phyloP scores from a whole-genome alignment of 305 asterid genomes.

The Fraxinus greggii region DNA sequence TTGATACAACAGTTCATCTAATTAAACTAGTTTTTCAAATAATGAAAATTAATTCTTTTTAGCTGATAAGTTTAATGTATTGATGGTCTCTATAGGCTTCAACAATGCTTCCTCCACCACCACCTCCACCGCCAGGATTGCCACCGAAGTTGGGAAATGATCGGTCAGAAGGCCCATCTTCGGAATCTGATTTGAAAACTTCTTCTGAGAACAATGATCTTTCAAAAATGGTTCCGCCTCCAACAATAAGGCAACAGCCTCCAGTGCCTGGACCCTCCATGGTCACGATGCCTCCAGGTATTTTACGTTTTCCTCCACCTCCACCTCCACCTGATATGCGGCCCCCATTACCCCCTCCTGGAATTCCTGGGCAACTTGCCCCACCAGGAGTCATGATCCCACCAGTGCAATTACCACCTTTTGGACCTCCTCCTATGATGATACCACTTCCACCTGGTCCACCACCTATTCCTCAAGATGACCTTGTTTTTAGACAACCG shows the following conservation, averaged over 20 bases:
- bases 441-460: constrained; percentile 99
- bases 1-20: neutral
- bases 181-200: constrained; percentile 56
- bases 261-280: constrained; percentile 54
- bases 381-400: constrained; percentile 81
- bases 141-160: constrained; percentile 36
- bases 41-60: neutral
- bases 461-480: constrained; percentile 74
- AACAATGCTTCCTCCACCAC: constrained; percentile 63
- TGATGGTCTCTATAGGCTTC: constrained; percentile 44
- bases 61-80: constrained; percentile 23
- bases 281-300: constrained; percentile 66
- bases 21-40: neutral
- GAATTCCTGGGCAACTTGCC: constrained; percentile 63
- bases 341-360: constrained; percentile 57
- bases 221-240: constrained; percentile 69
- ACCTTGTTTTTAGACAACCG: constrained; percentile 39
- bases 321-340: constrained; percentile 62
- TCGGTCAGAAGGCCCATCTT: constrained; percentile 51
- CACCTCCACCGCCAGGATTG: constrained; percentile 55
- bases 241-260: constrained; percentile 64
- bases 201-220: constrained; percentile 50
- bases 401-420: constrained; percentile 70
- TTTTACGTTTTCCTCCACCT: constrained; percentile 62
- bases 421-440: constrained; percentile 84